Evolutionary conservation across 192 early-diverging fungal genomes (phyloP).

Genomic region (Backusella macrospora): DNA sequence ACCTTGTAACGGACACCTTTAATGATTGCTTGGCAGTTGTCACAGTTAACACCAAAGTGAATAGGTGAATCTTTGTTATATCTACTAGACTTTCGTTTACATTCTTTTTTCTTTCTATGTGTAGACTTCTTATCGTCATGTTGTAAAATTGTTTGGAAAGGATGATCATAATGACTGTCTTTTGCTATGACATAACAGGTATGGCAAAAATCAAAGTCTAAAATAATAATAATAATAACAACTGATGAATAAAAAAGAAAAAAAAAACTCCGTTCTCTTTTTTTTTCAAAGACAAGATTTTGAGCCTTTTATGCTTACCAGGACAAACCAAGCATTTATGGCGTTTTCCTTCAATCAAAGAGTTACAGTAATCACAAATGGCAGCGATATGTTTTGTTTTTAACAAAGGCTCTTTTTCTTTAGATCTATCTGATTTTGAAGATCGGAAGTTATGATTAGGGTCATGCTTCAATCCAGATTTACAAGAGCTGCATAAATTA

Average conservation of each 20-base stretch:
- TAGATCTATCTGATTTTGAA: background rate
- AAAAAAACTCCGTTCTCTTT: background rate
- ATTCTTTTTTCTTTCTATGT: conserved; percentile 13
- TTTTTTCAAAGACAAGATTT: too few relatives aligned
- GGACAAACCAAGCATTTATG: conserved; percentile 62
- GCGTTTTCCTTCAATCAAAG: conserved; percentile 51
- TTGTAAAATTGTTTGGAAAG: conserved; percentile 29
- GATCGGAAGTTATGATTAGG: background rate
- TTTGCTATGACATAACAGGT: conserved; percentile 52
- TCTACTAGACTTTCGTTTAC: conserved; percentile 24
- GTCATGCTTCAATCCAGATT: conserved; percentile 26
- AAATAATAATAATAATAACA: background rate
- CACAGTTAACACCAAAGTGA: conserved; percentile 50
- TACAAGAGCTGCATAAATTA: conserved; percentile 53
- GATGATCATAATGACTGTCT: conserved; percentile 45
- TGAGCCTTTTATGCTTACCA: too few relatives aligned
- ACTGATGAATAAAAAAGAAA: background rate
- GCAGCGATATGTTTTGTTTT: background rate
- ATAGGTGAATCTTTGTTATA: conserved; percentile 15
- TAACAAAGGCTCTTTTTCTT: background rate
- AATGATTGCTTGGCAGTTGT: conserved; percentile 47
- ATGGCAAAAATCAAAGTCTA: conserved; percentile 62
- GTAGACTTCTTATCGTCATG: background rate
- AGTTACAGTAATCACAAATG: conserved; percentile 60
- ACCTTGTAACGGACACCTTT: conserved; percentile 57